Conservation (phyloP, 2,329 filamentous ascomycete species). For the Bipolaris sorokiniana region DNA sequence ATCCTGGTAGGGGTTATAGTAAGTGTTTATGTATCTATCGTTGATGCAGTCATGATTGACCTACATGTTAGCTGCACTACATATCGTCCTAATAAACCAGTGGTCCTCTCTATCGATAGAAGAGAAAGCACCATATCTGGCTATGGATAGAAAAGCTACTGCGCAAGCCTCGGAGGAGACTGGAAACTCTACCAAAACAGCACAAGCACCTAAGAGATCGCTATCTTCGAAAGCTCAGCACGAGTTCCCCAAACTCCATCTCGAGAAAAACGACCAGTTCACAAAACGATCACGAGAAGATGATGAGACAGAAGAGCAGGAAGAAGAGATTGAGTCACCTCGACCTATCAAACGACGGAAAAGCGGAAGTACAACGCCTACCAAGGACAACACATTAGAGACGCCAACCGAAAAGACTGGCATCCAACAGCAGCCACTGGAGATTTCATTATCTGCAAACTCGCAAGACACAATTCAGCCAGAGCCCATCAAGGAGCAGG, state of each 20-base stretch:
- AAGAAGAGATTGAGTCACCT: conserved; percentile 3
- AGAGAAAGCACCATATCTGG: conserved; percentile 27
- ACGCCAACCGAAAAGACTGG: neutral
- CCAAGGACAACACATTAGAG: neutral
- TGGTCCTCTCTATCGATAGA: conserved; percentile 29
- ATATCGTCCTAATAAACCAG: conserved; percentile 19
- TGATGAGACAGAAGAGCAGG: conserved; percentile 8
- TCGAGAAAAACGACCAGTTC: conserved; percentile 26
- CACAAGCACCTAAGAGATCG: conserved; percentile 14
- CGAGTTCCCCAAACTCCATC: conserved; percentile 33
- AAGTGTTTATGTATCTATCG: conserved; percentile 1
- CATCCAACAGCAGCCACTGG: conserved; percentile 25
- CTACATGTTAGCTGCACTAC: conserved; percentile 20
- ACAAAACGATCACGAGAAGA: conserved; percentile 30
- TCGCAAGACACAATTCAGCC: conserved; percentile 17
- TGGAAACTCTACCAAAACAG: neutral
- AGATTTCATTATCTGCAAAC: conserved; percentile 29
- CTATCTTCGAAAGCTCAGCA: conserved; percentile 34
- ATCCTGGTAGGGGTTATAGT: conserved; percentile 25
- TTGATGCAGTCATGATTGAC: neutral
- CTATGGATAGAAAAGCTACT: conserved; percentile 18
- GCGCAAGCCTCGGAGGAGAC: conserved; percentile 9
- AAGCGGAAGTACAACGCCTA: conserved; percentile 17
- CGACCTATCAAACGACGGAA: conserved; percentile 27
- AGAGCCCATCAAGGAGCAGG: conserved; percentile 9